These are phyloP conservation scores for Cucurbita moschata DNA, from an alignment of 306 rosid species.

Conservation along the genomic window DNA sequence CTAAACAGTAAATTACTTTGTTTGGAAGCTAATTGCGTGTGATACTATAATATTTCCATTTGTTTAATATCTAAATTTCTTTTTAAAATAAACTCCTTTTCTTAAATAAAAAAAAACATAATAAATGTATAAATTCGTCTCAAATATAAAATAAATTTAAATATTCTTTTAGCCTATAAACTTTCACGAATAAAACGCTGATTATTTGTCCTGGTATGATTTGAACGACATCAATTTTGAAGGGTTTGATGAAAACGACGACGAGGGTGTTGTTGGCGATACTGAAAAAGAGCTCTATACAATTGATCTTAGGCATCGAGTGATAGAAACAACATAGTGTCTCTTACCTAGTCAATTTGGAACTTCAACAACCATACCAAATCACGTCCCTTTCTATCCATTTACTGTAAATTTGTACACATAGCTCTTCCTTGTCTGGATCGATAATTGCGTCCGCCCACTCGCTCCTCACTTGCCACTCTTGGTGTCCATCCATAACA, in stretches of 20 bases:
- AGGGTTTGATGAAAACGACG: constrained; percentile 49
- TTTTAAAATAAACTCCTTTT: too few relatives aligned
- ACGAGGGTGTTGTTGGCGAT: constrained; percentile 58
- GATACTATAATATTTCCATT: background rate
- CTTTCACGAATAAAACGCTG: constrained; percentile 19
- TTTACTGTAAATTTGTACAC: constrained; percentile 45
- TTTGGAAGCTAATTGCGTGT: background rate
- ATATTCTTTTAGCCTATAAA: too few relatives aligned
- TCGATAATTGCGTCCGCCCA: constrained; percentile 82
- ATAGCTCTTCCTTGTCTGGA: constrained; percentile 41
- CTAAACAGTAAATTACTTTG: background rate
- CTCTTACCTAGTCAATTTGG: too few relatives aligned
- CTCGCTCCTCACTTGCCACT: constrained; percentile 43
- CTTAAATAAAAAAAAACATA: too few relatives aligned
- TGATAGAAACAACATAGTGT: too few relatives aligned
- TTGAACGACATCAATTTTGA: constrained; percentile 30
- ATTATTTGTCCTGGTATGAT: constrained; percentile 66
- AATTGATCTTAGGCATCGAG: too few relatives aligned
- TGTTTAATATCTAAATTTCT: background rate
- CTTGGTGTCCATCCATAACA: constrained; percentile 32
- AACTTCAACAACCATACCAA: constrained; percentile 32
- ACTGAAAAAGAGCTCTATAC: constrained; percentile 68
- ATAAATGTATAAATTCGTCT: too few relatives aligned
- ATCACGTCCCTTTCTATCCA: constrained; percentile 60
- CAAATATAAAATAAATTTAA: too few relatives aligned